These are phyloP conservation scores for Malassezia restricta DNA, from an alignment of 1,284 basidiomycete species.

Conservation along the genomic window DNA sequence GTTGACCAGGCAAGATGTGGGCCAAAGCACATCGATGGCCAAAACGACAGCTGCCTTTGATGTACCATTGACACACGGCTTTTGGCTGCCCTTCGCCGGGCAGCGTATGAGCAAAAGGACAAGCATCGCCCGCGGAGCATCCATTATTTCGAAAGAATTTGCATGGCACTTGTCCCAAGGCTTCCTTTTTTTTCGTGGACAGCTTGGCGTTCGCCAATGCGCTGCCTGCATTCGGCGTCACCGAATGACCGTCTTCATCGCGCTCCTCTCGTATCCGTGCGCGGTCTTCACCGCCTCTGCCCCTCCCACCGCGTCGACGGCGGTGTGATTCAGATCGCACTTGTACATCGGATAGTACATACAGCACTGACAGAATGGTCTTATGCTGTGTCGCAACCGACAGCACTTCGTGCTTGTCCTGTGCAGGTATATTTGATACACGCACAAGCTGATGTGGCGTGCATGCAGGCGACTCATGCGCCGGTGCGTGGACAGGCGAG, in stretches of 20 bases:
- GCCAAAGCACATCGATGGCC: conserved; percentile 77
- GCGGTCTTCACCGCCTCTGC: conserved; percentile 15
- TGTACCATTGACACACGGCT: conserved; percentile 83
- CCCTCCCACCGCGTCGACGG: conserved; percentile 24
- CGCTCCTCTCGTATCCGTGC: conserved; percentile 13
- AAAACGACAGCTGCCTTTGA: conserved; percentile 85
- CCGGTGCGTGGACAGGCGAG: conserved; percentile 3
- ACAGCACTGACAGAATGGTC: conserved; percentile 15
- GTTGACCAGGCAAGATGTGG: conserved; percentile 84
- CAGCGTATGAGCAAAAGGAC: conserved; percentile 77
- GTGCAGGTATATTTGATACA: conserved; percentile 16
- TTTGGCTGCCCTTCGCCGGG: conserved; percentile 51
- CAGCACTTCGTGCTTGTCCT: not conserved
- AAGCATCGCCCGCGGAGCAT: conserved; percentile 80
- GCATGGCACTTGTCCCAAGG: conserved; percentile 91
- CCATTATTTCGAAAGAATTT: conserved; percentile 71
- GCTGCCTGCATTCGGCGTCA: conserved; percentile 23
- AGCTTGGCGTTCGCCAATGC: conserved; percentile 41
- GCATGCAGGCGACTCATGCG: not conserved
- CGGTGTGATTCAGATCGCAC: conserved; percentile 25
- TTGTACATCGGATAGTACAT: conserved; percentile 26
- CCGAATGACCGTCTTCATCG: conserved; percentile 17
- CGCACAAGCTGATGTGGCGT: conserved; percentile 24
- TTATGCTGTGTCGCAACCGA: not conserved
- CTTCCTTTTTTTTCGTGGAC: conserved; percentile 51